These are phyloP conservation scores for Gossypium sturtianum DNA, from an alignment of 345 rosid species.

Conservation along the genomic window DNA sequence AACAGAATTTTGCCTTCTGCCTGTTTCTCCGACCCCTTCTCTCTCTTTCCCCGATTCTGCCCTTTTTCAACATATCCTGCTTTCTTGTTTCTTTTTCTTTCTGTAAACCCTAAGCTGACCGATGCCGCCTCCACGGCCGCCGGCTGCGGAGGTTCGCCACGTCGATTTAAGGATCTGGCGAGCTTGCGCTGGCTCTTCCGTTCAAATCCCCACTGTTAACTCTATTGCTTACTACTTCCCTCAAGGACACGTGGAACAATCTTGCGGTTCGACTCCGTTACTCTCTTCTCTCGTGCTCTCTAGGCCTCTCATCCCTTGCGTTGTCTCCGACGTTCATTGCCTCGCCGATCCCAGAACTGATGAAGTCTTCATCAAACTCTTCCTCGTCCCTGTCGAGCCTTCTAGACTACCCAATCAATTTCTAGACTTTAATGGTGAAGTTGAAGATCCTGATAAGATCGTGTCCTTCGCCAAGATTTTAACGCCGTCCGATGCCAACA, in stretches of 20 bases:
- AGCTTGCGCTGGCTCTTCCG: slow-evolving; percentile 68
- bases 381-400: slow-evolving; percentile 25
- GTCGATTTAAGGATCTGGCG: slow-evolving; percentile 74
- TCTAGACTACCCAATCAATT: slow-evolving; percentile 12
- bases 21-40: slow-evolving; percentile 25
- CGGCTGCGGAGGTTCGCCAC: slow-evolving; percentile 26
- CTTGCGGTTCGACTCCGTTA: slow-evolving; percentile 23
- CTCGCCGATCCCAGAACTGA: slow-evolving; percentile 72
- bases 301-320: slow-evolving; percentile 33
- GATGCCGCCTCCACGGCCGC: slow-evolving; percentile 27
- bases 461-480: slow-evolving; percentile 60
- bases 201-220: slow-evolving; percentile 47
- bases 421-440: slow-evolving; percentile 10
- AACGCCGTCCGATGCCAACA: slow-evolving; percentile 90
- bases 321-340: slow-evolving; percentile 44
- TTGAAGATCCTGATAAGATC: slow-evolving; percentile 32
- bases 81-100: background rate
- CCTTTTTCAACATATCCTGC: background rate
- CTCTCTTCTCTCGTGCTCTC: slow-evolving; percentile 26
- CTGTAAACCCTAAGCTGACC: slow-evolving; percentile 19
- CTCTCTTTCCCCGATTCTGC: slow-evolving; percentile 4
- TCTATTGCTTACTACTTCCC: slow-evolving; percentile 87
- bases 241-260: slow-evolving; percentile 77
- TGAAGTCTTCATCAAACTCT: slow-evolving; percentile 57
- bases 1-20: slow-evolving; percentile 9